Evolutionary conservation across 352 stramenopile genomes (phyloP).

Genomic region (Phytophthora ramorum): DNA sequence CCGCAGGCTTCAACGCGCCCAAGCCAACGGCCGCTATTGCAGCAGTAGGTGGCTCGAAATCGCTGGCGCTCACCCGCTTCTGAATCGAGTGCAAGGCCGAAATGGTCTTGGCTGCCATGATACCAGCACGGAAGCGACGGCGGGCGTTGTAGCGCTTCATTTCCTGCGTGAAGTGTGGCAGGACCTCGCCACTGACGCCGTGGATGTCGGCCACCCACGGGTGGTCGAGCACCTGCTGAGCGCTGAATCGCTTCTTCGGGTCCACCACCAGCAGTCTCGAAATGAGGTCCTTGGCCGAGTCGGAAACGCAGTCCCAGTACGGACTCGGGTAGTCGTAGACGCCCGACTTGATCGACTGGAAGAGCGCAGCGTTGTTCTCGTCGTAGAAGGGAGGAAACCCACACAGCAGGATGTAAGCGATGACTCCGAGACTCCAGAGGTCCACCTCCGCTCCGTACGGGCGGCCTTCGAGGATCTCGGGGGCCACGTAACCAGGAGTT

Average conservation of each 20-base stretch:
- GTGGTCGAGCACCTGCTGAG: conserved; percentile 83
- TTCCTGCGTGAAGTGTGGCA: conserved; percentile 91
- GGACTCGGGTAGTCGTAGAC: conserved; percentile 93
- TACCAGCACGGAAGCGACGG: conserved; percentile 76
- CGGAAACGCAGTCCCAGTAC: conserved; percentile 95
- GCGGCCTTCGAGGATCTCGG: conserved; percentile 95
- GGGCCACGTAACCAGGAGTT: conserved; percentile 96
- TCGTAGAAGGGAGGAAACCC: conserved; percentile 98
- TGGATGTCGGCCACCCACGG: conserved; percentile 86
- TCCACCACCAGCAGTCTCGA: conserved; percentile 91
- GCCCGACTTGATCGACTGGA: conserved; percentile 89
- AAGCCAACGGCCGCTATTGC: conserved; percentile 21
- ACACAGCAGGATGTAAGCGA: conserved; percentile 95
- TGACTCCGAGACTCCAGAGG: conserved; percentile 94
- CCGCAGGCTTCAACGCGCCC: conserved; percentile 9
- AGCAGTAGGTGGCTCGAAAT: conserved; percentile 38
- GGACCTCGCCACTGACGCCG: conserved; percentile 69
- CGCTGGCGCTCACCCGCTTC: conserved; percentile 49
- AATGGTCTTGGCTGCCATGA: conserved; percentile 86
- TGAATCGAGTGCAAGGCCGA: conserved; percentile 52
- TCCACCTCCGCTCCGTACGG: conserved; percentile 95
- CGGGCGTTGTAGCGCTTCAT: conserved; percentile 91
- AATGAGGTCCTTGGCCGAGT: conserved; percentile 94
- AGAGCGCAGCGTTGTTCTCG: conserved; percentile 91
- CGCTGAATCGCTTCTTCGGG: conserved; percentile 89